Conservation (phyloP, 2,329 filamentous ascomycete genomes). For the Fusarium gaditjirri region DNA sequence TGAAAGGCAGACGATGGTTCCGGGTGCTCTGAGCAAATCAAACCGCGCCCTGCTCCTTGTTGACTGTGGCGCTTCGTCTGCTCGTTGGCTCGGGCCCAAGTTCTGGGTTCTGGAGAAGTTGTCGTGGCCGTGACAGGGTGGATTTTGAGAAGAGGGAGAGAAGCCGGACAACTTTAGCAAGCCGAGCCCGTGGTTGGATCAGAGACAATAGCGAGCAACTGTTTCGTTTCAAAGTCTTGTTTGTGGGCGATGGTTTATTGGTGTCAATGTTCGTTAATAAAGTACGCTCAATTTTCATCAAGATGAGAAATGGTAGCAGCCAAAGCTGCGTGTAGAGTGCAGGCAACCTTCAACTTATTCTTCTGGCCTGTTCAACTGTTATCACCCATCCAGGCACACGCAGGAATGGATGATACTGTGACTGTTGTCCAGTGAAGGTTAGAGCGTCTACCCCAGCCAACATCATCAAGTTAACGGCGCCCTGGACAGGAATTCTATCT, state of each 20-base stretch:
- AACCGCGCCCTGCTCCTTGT: constrained; percentile 4
- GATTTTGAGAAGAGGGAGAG: constrained; percentile 7
- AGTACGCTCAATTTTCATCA: not conserved
- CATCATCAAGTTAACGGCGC: constrained; percentile 4
- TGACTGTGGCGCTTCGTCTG: constrained; percentile 26
- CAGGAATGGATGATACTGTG: constrained; percentile 30
- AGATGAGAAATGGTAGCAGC: constrained; percentile 3
- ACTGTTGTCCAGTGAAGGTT: constrained; percentile 4
- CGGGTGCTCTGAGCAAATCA: constrained; percentile 21
- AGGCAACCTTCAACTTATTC: constrained; percentile 32
- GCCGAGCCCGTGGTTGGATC: constrained; percentile 31
- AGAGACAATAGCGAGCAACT: not conserved
- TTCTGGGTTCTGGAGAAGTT: constrained; percentile 6
- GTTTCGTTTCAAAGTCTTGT: constrained; percentile 39
- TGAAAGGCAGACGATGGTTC: constrained; percentile 36
- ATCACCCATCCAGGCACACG: constrained; percentile 15
- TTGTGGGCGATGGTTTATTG: constrained; percentile 1
- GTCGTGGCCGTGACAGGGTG: constrained; percentile 24
- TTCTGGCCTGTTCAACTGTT: constrained; percentile 9
- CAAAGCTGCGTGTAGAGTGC: constrained; percentile 3
- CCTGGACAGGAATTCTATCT: constrained; percentile 29
- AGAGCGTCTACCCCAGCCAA: constrained; percentile 14
- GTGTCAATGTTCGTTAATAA: not conserved
- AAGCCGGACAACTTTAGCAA: constrained; percentile 13
- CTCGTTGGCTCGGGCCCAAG: constrained; percentile 29